Conservation (phyloP, 345 rosid species). For the Laguncularia racemosa region DNA sequence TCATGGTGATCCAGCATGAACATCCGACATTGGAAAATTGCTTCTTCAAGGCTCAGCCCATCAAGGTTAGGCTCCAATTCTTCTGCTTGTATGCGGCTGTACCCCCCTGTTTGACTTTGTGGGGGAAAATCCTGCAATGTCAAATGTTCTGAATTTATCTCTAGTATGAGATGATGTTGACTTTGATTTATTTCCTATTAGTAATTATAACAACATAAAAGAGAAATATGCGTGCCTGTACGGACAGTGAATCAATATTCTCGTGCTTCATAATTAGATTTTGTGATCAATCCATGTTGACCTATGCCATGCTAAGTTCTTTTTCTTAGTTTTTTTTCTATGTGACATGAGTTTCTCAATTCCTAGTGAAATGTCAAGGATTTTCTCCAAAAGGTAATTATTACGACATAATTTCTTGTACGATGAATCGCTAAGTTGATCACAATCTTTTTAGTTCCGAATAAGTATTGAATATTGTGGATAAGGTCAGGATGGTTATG, state of each 20-base stretch:
- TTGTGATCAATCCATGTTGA: neutral
- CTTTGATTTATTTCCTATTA: no score
- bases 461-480: no score
- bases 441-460: no score
- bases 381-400: no score
- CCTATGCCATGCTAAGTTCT: neutral
- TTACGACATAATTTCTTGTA: no score
- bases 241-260: no score
- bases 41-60: conserved; percentile 38
- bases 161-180: no score
- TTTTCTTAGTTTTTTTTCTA: neutral
- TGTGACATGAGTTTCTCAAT: neutral
- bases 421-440: no score
- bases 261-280: no score
- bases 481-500: neutral
- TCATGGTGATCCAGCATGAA: conserved; percentile 58
- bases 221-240: no score
- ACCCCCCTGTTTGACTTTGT: conserved; percentile 20
- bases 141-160: neutral
- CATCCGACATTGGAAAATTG: conserved; percentile 26
- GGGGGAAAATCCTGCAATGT: conserved; percentile 46
- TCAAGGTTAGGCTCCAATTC: conserved; percentile 39
- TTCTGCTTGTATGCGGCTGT: conserved; percentile 26
- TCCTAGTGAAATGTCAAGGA: neutral
- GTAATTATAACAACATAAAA: no score